Evolutionary conservation across 441 rosid species (phyloP), one percentile per base, ranked within the genome.

Genomic region (Viola pubescens): DNA sequence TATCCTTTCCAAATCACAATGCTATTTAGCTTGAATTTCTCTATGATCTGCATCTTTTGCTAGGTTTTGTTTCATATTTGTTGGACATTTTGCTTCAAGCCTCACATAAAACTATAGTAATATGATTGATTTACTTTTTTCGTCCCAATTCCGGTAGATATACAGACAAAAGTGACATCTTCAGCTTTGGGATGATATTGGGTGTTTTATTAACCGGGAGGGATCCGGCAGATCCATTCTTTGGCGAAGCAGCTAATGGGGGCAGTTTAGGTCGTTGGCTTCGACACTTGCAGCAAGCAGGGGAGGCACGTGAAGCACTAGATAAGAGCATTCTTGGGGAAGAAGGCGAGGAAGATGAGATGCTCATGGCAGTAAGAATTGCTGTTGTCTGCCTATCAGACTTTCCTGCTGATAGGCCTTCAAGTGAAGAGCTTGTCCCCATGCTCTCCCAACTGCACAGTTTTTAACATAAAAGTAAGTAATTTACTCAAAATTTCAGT

Each of bases 361-460:
- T 94, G 96, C 75, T 90, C 37, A 94, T 94, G 97, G 96, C 89
- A 42, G 81, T 88, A 58, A 81, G 95, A 71, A 94, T 94, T 8
- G 81, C 91, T 7, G 89, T 82, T 39, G 83, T 89, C 40, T 94
- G 98, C 70, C 83, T 88, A 52, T 88, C 98, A 0, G 98, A 94
- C 68, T 76, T 72, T 62, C 88, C 98, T 0, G 94, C 85, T 3
- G 97, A 94, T 60, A 73, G 98, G 72, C 97, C 96, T 67, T 89
- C 95, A 8, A 86, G 96, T 47, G 96, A 94, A 19, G 98, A 94
- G 73, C 96, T 94, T 52, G 98, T 84, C 34, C 82, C 82, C 58
- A 87, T 89, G 96, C 84, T 92, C 58, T 89, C 97, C 59, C 98
- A 89, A 72, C 74, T 94, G 66, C 96, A 89, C 75, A 94, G 98